A percentile compares a stretch with the other conserved stretches of the same genome.
Evolutionary conservation across 2,329 filamentous ascomycete genomes (phyloP).

Genomic region (Parastagonospora avenae): DNA sequence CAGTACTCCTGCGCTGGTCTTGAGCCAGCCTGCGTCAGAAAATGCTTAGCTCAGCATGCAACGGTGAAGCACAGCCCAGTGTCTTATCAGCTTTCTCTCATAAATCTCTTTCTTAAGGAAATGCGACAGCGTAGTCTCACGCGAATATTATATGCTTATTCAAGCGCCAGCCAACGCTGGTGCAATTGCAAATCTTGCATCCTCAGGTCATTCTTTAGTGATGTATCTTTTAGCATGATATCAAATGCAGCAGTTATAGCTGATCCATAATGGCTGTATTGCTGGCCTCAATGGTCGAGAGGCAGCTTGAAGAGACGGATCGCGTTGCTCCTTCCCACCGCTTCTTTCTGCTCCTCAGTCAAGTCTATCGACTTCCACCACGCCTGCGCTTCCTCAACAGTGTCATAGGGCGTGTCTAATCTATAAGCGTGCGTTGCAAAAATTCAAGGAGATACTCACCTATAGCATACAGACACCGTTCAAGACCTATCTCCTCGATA

Average conservation of each 20-base stretch:
- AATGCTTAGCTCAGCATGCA: constrained; percentile 1
- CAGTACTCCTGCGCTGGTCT: constrained; percentile 50
- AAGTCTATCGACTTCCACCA: constrained; percentile 38
- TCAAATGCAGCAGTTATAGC: no score
- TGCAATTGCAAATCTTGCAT: no score
- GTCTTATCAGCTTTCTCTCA: no score
- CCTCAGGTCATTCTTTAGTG: no score
- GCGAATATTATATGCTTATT: no score
- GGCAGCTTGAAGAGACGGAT: constrained; percentile 36
- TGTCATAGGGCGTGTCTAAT: constrained; percentile 34
- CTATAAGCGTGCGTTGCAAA: not conserved
- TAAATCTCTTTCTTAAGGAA: no score
- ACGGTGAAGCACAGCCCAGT: not conserved
- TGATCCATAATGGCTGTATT: no score
- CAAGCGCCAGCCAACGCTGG: no score
- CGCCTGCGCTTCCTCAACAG: constrained; percentile 33
- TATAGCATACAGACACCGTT: constrained; percentile 50
- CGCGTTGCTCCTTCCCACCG: constrained; percentile 29
- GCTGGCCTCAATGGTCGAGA: constrained; percentile 1
- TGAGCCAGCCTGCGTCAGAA: constrained; percentile 35
- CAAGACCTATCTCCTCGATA: constrained; percentile 47
- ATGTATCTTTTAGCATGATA: no score
- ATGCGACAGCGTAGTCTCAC: no score
- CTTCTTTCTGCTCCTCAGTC: constrained; percentile 32
- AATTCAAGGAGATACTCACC: constrained; percentile 14